Conservation (phyloP, 768 basidiomycete species). For the Psilocybe cubensis region DNA sequence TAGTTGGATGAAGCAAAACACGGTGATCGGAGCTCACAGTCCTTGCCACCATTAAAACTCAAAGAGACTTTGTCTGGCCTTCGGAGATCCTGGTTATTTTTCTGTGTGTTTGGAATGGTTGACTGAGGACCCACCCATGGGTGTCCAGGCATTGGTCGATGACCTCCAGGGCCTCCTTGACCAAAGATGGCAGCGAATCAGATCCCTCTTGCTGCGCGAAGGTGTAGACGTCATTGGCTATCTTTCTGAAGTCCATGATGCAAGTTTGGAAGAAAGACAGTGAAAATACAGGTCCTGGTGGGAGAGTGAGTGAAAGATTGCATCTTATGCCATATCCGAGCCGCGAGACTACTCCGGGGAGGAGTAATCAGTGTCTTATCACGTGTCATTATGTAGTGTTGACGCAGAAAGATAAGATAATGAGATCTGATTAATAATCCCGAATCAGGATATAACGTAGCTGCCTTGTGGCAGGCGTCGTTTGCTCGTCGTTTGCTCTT, state of each 20-base stretch:
- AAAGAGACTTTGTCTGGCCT: slow-evolving; percentile 78
- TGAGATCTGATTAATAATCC: not conserved
- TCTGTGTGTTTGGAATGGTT: slow-evolving; percentile 14
- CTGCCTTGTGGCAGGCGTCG: not conserved
- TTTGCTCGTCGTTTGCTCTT: not conserved
- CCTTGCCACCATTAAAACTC: slow-evolving; percentile 99
- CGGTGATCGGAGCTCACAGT: slow-evolving; percentile 66
- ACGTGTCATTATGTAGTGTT: not conserved
- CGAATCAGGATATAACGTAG: not conserved
- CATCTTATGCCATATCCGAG: slow-evolving; percentile 11
- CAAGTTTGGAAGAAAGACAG: not conserved
- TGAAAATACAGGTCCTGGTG: slow-evolving; percentile 1
- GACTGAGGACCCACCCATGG: slow-evolving; percentile 70
- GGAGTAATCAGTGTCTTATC: slow-evolving; percentile 8
- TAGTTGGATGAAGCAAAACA: not conserved
- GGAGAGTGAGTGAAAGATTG: slow-evolving; percentile 15
- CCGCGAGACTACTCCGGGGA: not conserved
- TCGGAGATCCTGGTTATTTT: slow-evolving; percentile 19
- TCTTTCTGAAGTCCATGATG: slow-evolving; percentile 51
- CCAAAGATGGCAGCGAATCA: slow-evolving; percentile 57
- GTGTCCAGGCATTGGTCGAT: slow-evolving; percentile 77
- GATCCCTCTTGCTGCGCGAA: slow-evolving; percentile 49
- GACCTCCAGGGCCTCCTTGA: slow-evolving; percentile 81
- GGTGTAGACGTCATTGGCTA: slow-evolving; percentile 62
- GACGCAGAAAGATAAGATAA: slow-evolving; percentile 11